Evolutionary conservation across 768 basidiomycete genomes (phyloP).

Genomic region (Psilocybe subaeruginosa): DNA sequence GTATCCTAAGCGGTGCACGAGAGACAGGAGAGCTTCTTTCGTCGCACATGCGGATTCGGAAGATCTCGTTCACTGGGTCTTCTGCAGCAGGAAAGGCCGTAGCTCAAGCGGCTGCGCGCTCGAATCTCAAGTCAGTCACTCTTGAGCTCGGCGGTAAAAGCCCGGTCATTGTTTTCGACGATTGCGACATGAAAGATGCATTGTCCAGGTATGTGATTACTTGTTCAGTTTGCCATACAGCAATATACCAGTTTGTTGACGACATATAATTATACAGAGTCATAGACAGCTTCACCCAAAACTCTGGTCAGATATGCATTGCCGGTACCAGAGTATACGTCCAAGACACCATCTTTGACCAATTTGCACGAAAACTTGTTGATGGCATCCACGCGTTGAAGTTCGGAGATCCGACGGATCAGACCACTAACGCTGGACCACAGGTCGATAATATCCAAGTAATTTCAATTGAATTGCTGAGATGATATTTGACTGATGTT

Average conservation of each 20-base stretch:
- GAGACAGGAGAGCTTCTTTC: slow-evolving; percentile 66
- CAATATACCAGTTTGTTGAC: too few relatives aligned
- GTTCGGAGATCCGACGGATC: background rate
- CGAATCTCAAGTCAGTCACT: slow-evolving; percentile 74
- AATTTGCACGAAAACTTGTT: background rate
- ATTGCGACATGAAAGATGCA: slow-evolving; percentile 63
- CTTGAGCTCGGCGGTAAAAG: slow-evolving; percentile 74
- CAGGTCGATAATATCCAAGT: slow-evolving; percentile 5
- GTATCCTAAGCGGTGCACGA: slow-evolving; percentile 20
- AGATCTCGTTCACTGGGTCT: slow-evolving; percentile 78
- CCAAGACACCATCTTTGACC: slow-evolving; percentile 9
- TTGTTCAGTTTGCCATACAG: too few relatives aligned
- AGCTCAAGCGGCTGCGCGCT: slow-evolving; percentile 66
- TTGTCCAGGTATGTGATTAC: slow-evolving; percentile 28
- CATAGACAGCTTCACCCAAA: background rate
- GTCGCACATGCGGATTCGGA: slow-evolving; percentile 63
- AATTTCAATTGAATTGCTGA: background rate
- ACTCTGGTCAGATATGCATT: slow-evolving; percentile 8
- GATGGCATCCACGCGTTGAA: background rate
- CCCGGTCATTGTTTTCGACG: slow-evolving; percentile 63
- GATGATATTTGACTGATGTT: background rate
- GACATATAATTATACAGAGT: background rate
- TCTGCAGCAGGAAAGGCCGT: slow-evolving; percentile 70
- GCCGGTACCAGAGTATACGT: slow-evolving; percentile 11
- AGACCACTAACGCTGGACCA: background rate